Base-by-base conservation (phyloP, 108 stramenopile species). In the Pseudonitzschia pungens region DNA sequence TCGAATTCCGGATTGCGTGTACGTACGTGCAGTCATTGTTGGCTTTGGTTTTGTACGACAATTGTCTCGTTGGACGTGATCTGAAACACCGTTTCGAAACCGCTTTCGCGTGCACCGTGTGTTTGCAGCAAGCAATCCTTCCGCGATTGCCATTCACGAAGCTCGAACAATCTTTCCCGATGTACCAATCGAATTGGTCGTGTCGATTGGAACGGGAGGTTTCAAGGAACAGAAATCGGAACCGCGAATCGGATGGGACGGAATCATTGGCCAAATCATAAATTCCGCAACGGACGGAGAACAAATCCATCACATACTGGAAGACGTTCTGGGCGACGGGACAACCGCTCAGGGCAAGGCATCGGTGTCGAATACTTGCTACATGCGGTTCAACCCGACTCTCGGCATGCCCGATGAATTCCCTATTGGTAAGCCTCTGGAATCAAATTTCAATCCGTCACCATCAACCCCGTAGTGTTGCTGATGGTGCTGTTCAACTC, bases 241-340 rank as follows among this genome's bases (percentile, higher is more conserved):
- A 18, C 93, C 93, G 8, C 74, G 86, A 5, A 85, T 94, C 70
- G 93, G 93, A 55, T 94, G 93, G 93, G 93, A 94, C 70, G 93
- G 90, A 11, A 90, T 94, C 62, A 90, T 94, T 70, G 87, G 85
- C 65, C 93, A 94, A 69, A 94, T 94, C 67, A 83, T 94, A 2
- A 87, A 90, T 43, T 87, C 86, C 59, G 93, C 93, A 26, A 85
- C 83, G 15, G 93, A 94, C 67, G 81, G 82, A n/a, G 92, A 93
- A 71, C 87, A 85, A 57, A 77, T 84, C 40, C 88, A 89, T 65
- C 88, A 89, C 62, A 70, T 89, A 18, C 60, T 89, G 68, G 83
- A 86, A 83, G 93, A 94, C 75, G 80, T 94, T 14, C 70, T 94
- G 54, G 91, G 93, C 16, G 81, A 84, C 40, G 85, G 84, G 28